phyloP scores from a whole-genome alignment of 371 early-diverging fungal genomes.

The Paraphysoderma sedebokerense region DNA sequence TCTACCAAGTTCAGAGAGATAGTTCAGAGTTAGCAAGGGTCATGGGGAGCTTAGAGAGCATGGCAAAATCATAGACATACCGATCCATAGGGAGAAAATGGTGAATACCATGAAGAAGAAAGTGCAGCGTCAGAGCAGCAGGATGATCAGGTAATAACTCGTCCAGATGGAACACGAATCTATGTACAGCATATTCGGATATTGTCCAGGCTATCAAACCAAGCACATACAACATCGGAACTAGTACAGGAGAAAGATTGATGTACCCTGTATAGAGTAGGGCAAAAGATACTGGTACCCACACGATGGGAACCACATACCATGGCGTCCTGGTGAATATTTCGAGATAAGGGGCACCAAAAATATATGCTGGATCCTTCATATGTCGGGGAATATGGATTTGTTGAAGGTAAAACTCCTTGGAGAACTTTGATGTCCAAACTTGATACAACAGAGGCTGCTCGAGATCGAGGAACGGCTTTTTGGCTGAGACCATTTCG shows the following conservation, averaged over 20 bases:
- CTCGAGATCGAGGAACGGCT: conserved; percentile 60
- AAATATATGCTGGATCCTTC: conserved; percentile 58
- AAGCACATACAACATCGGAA: conserved; percentile 20
- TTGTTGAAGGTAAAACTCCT: conserved; percentile 68
- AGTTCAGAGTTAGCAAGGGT: neutral
- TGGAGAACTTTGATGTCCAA: conserved; percentile 42
- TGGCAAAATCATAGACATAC: conserved; percentile 20
- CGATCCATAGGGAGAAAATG: conserved; percentile 92
- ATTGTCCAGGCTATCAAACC: conserved; percentile 59
- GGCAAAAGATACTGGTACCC: conserved; percentile 49
- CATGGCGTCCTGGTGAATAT: conserved; percentile 72
- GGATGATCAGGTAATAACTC: conserved; percentile 67
- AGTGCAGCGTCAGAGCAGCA: conserved; percentile 51
- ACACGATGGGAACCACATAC: conserved; percentile 76
- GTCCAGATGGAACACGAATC: conserved; percentile 87
- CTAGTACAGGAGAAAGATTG: conserved; percentile 9
- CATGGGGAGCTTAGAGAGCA: neutral
- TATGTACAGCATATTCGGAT: conserved; percentile 59
- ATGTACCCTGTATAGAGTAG: conserved; percentile 8
- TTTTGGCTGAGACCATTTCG: conserved; percentile 27
- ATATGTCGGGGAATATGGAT: conserved; percentile 79
- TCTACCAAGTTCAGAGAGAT: conserved; percentile 22
- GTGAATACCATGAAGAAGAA: conserved; percentile 84
- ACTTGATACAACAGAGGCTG: conserved; percentile 74
- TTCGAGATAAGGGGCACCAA: conserved; percentile 52